Evolutionary conservation across 768 basidiomycete genomes (phyloP).

Genomic region (Termitomyces bulborhizus): DNA sequence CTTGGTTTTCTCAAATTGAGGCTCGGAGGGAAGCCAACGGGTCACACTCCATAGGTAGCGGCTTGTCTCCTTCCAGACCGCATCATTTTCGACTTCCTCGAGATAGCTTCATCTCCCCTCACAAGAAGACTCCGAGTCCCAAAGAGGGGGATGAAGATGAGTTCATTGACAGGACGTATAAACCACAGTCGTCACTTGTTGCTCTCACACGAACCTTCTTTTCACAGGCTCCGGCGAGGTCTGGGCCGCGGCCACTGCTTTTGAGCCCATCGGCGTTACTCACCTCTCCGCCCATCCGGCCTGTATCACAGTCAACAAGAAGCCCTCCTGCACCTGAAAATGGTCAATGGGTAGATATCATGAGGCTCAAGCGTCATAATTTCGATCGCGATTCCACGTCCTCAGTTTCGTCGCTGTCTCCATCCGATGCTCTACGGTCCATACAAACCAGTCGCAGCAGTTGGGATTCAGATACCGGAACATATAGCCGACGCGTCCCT

Average conservation of each 20-base stretch:
- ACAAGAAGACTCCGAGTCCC: slow-evolving; percentile 23
- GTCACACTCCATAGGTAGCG: background rate
- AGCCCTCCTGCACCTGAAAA: slow-evolving; percentile 25
- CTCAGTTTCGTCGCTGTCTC: slow-evolving; percentile 57
- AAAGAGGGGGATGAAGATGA: slow-evolving; percentile 23
- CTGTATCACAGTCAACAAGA: slow-evolving; percentile 26
- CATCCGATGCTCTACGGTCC: slow-evolving; percentile 39
- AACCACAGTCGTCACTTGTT: slow-evolving; percentile 37
- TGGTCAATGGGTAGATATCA: slow-evolving; percentile 45
- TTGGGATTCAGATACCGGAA: slow-evolving; percentile 48
- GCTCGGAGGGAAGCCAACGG: background rate
- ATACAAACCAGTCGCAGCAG: slow-evolving; percentile 37
- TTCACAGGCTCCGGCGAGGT: slow-evolving; percentile 34
- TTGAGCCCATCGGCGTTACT: slow-evolving; percentile 45
- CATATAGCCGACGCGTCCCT: slow-evolving; percentile 50
- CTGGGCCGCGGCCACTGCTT: slow-evolving; percentile 61
- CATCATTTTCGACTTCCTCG: slow-evolving; percentile 50
- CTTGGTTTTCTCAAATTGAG: slow-evolving; percentile 4
- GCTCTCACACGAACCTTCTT: slow-evolving; percentile 31
- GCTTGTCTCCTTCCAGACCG: slow-evolving; percentile 52
- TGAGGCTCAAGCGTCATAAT: slow-evolving; percentile 28
- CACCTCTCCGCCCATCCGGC: slow-evolving; percentile 24
- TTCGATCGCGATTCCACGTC: slow-evolving; percentile 54
- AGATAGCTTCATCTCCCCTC: slow-evolving; percentile 41
- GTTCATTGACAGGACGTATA: slow-evolving; percentile 30